Evolutionary conservation across 23 red algal genomes (phyloP), one percentile per base, ranked within the genome.

Genomic region (Gracilariopsis chorda): DNA sequence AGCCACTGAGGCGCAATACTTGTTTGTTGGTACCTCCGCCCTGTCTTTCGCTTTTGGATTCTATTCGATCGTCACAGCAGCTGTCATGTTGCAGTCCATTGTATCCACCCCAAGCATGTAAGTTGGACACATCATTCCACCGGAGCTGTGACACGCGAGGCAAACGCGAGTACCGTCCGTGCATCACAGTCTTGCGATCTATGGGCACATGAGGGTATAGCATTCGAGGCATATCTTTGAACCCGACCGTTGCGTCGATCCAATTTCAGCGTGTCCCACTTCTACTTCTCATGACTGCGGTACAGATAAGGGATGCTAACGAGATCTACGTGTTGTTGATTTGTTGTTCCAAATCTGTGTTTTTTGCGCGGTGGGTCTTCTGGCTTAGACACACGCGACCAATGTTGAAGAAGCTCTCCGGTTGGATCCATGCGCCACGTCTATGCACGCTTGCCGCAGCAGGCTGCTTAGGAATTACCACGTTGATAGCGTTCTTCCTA

Each of bases 11-110:
- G 72, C 42, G 20, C 27, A 40, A 32, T 78, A 42, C 72, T 35
- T 78, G 24, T 49, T 78, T 36, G 48, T 78, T 40, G 72, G 45
- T 78, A 29, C 43, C 7, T 78, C 43, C 5, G 72, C 72, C 12
- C 72, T 78, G 2, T 78, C 72, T 20, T 78, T 78, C 23, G 43
- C 72, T 9, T 43, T 78, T 7, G 43, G 45, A 40, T 52, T 78
- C 28, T 78, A 78, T 52, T 78, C 72, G 39, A 78, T 78, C 19
- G 48, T 78, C 23, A 78, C 72, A 52, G 43, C 72, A 19, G 62
- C 62, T 39, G 62, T 68, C 62, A 68, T 68, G 62, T 36, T 68
- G 4, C n/a, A 39, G 35, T 68, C 62, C 62, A 68, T 68, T 25
- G 62, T 68, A 9, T 35, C 62, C 35, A 68, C 62, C 0, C 62